Evolutionary conservation across 495 filamentous ascomycete species (phyloP), one percentile per base, ranked within the genome.

Genomic region (Jackrogersella minutella): DNA sequence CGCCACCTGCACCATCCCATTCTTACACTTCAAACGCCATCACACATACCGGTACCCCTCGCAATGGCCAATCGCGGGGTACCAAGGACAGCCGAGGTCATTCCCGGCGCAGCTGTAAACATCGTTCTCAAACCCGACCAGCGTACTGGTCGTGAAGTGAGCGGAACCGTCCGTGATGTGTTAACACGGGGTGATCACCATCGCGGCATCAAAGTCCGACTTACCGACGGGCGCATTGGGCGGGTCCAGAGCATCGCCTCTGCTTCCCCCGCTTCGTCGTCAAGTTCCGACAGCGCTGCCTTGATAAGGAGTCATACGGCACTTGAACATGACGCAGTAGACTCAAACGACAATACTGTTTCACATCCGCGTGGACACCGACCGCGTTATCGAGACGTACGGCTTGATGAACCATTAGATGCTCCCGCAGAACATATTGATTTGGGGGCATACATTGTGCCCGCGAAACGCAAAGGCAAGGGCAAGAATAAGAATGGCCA

Each of bases 51-150:
- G 4, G 11, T n/a, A n/a, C n/a, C 24, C 34, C 51, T 46, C 52
- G 54, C 47, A 22, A 72, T 69, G 61, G 17, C 58, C 21, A 56
- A 64, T 52, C 70, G 33, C 30, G 49, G 24, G 11, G 81, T 88
- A 1, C 87, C 87, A 8, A 83, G 65, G 4, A 81, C 73, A 4
- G 64, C 68, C 10, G 73, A 88, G 33, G 84, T 90, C 16, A 40
- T 82, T 8, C 78, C 78, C 7, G 89, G 89, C 41, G 82, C 87
- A 4, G 34, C 44, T 13, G 90, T 92, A 56, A 87, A 87, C 55
- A 90, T 93, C 21, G 78, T 91, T 2, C 80, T 91, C 24, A 93
- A 93, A 69, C 79, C 73, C 10, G 90, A 93, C 69, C 90, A 93
- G 68, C 82, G 80, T 0, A 91, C 89, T 1, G 90, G 89, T 9